Percentiles rank a stretch among this genome's conserved stretches.
Conservation (phyloP, 2,329 filamentous ascomycete species). For the Ascosphaera aggregata region DNA sequence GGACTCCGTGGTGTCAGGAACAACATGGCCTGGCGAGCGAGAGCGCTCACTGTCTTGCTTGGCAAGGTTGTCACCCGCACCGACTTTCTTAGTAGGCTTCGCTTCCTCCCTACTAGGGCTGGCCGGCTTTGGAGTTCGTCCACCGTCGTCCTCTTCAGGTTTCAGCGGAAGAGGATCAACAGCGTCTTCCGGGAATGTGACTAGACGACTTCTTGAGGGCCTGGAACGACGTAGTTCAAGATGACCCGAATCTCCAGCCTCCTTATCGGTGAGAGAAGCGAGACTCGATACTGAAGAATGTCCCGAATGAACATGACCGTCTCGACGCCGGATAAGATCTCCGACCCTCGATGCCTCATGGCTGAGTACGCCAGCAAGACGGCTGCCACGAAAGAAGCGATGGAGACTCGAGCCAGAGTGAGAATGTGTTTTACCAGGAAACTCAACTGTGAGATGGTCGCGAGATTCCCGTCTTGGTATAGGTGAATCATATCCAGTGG, state of each 20-base stretch:
- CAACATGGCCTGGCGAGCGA: neutral
- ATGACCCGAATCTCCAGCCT: neutral
- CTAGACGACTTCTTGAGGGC: neutral
- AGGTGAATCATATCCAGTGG: constrained; percentile 2
- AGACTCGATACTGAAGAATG: constrained; percentile 11
- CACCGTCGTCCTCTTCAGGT: neutral
- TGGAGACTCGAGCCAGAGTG: constrained; percentile 34
- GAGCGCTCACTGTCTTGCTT: neutral
- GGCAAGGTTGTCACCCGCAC: neutral
- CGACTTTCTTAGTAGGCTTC: neutral
- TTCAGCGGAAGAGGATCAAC: neutral
- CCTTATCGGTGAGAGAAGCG: neutral
- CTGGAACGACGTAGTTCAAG: neutral
- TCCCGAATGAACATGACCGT: constrained; percentile 21
- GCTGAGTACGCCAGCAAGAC: constrained; percentile 51
- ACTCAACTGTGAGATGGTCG: neutral
- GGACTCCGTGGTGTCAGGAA: neutral
- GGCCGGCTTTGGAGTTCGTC: neutral
- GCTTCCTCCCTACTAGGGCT: too few relatives aligned
- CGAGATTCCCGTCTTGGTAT: constrained; percentile 2
- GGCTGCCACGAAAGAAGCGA: constrained; percentile 54
- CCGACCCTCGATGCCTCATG: constrained; percentile 38
- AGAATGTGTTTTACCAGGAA: neutral
- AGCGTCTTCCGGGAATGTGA: neutral
- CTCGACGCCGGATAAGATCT: constrained; percentile 36